Conservation (phyloP, 306 rosid genomes). For the Vicia villosa region DNA sequence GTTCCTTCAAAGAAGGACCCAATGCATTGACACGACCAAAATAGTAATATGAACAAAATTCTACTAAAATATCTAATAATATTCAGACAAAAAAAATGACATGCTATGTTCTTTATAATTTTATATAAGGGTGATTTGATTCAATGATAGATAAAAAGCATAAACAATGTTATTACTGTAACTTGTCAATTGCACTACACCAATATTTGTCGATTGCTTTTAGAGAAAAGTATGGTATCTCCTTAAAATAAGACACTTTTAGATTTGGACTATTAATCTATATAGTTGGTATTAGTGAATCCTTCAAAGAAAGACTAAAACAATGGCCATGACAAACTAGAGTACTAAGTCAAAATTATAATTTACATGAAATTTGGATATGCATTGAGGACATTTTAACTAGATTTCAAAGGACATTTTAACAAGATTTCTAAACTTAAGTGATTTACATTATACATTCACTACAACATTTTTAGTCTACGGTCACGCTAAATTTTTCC, state of each 20-base stretch:
- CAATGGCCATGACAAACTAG: no score
- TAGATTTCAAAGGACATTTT: no score
- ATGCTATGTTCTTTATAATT: background rate
- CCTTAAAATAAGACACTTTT: constrained; percentile 41
- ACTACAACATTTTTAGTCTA: no score
- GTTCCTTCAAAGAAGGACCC: constrained; percentile 3
- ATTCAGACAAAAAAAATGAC: background rate
- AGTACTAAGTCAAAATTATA: no score
- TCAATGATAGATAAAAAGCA: background rate
- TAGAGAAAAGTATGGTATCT: constrained; percentile 1
- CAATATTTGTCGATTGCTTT: constrained; percentile 32
- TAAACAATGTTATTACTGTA: constrained; percentile 11
- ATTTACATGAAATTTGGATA: no score
- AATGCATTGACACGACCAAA: background rate
- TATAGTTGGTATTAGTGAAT: constrained; percentile 14
- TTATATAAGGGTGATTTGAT: background rate
- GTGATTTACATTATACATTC: no score
- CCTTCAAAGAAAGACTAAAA: background rate
- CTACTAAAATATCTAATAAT: no score
- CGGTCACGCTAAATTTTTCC: no score
- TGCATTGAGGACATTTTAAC: no score
- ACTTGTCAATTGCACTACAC: constrained; percentile 37
- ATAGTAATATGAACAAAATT: background rate
- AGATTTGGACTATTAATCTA: constrained; percentile 19
- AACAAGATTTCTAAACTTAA: no score